Percentiles rank a stretch among this genome's conserved stretches.
phyloP scores from a whole-genome alignment of 805 yeast species.

The Ogataea henricii region DNA sequence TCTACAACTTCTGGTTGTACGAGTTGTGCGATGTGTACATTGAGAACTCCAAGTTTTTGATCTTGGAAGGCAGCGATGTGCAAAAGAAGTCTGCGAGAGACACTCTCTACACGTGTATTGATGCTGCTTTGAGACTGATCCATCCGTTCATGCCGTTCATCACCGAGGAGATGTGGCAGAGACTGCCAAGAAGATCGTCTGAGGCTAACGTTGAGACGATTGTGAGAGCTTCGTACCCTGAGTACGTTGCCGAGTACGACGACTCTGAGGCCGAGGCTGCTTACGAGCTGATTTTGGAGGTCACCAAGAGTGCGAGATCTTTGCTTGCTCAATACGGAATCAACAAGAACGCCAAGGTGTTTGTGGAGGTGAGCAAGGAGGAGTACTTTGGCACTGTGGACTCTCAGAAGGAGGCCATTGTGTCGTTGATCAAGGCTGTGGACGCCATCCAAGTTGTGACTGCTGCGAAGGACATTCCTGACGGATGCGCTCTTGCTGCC shows the following conservation, averaged over 20 bases:
- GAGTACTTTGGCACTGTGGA: slow-evolving; percentile 53
- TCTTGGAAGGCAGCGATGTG: slow-evolving; percentile 83
- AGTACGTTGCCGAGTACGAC: slow-evolving; percentile 57
- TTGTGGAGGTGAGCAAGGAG: slow-evolving; percentile 65
- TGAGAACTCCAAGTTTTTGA: slow-evolving; percentile 92
- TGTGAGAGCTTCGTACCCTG: slow-evolving; percentile 79
- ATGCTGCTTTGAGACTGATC: slow-evolving; percentile 85
- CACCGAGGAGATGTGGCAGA: slow-evolving; percentile 99
- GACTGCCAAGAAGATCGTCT: slow-evolving; percentile 82
- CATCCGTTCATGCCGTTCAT: slow-evolving; percentile 99
- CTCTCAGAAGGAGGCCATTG: slow-evolving; percentile 82
- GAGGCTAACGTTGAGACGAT: slow-evolving; percentile 67
- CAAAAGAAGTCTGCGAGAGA: slow-evolving; percentile 91
- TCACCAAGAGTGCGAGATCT: slow-evolving; percentile 90
- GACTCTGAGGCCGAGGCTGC: slow-evolving; percentile 68
- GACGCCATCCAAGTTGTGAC: slow-evolving; percentile 68
- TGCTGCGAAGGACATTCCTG: slow-evolving; percentile 61
- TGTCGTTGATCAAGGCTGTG: slow-evolving; percentile 89
- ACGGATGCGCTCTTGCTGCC: slow-evolving; percentile 86
- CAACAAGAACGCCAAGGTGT: slow-evolving; percentile 83
- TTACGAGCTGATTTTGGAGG: slow-evolving; percentile 81
- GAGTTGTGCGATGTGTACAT: slow-evolving; percentile 97
- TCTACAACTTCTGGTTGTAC: slow-evolving; percentile 92
- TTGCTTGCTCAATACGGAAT: slow-evolving; percentile 88
- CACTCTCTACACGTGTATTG: slow-evolving; percentile 90